Base-by-base conservation (phyloP, 1,139 yeast species). In the Fermentozyma sake region DNA sequence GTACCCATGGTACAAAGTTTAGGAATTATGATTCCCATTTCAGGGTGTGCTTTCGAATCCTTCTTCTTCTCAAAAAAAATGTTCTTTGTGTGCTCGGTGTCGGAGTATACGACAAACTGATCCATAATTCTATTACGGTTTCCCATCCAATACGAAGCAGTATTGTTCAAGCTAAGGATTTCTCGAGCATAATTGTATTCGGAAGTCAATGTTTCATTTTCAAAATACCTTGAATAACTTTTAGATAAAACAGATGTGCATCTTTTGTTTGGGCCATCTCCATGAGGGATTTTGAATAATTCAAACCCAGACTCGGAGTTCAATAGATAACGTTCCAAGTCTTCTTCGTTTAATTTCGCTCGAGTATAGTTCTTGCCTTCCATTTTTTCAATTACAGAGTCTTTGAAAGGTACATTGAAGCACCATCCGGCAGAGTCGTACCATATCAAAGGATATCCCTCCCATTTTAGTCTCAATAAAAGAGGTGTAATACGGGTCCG, bases 71-170 rank as follows among this genome's bases (percentile, higher is more conserved):
- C 44, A 22, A 52, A 50, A 20, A 59, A 52, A 14, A 48, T 42
- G 28, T 55, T 55, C 24, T 55, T 46, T 7, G 48, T 42, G 6
- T 33, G 40, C 20, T 30, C 33, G 1, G 38, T 22, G 32, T 54
- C 49, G 7, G 55, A 36, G 44, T 54, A 81, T 2, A 91, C 89
- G 9, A 91, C 93, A 70, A 89, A 84, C 48, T 93, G 99, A 13
- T 74, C 74, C 55, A 64, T 69, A 21, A 91, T 85, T 35, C 99
- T 68, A 38, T 80, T 87, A 35, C 99, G 67, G 14, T 93, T 77
- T 6, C 96, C 84, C 50, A 82, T 76, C 99, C 98, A 93, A 52
- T 93, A 93, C 12, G 96, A 78, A 23, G 94, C 87, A 12, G 79
- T 68, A 1, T 87, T 76, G 38, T 85, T 86, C 43, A 86, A 68